A percentile compares a stretch with the other conserved stretches of the same genome.
These are phyloP conservation scores for Leccinum angustisporum DNA, from an alignment of 1,284 basidiomycete species.

Conservation along the genomic window DNA sequence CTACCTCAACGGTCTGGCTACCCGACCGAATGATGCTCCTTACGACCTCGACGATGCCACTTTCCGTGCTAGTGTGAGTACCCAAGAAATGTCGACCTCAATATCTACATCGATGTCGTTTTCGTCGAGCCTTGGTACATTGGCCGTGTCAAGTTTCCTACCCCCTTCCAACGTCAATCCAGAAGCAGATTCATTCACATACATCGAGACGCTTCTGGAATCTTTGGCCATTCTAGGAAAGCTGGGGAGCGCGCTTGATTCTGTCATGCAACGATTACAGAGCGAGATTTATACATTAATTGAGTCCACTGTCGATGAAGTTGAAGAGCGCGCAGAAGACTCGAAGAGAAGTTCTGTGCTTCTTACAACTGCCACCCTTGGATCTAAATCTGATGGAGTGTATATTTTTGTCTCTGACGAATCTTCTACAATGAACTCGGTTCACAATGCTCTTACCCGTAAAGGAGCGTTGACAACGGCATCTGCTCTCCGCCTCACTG, in stretches of 20 bases:
- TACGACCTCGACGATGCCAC: constrained; percentile 65
- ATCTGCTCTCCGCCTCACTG: constrained; percentile 65
- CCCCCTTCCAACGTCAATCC: constrained; percentile 55
- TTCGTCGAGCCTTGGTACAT: constrained; percentile 26
- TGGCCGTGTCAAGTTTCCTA: constrained; percentile 15
- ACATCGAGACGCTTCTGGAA: constrained; percentile 93
- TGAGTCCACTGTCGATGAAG: constrained; percentile 87
- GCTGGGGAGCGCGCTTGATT: constrained; percentile 83
- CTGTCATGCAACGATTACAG: constrained; percentile 80
- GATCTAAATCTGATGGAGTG: constrained; percentile 43
- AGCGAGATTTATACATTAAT: constrained; percentile 86
- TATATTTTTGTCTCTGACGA: constrained; percentile 50
- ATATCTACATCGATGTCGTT: constrained; percentile 31
- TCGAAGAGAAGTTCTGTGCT: constrained; percentile 56
- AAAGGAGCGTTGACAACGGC: constrained; percentile 38
- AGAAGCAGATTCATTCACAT: constrained; percentile 90
- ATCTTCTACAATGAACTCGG: constrained; percentile 17
- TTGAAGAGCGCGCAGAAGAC: constrained; percentile 83
- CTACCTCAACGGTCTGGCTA: constrained; percentile 70
- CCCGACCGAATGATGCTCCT: constrained; percentile 81
- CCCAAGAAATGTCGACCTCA: constrained; percentile 28
- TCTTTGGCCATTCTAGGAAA: constrained; percentile 89
- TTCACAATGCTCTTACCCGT: constrained; percentile 11
- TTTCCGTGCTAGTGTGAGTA: constrained; percentile 33
- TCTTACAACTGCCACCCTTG: constrained; percentile 26